phyloP scores from a whole-genome alignment of 768 basidiomycete species.

The Collybiopsis confluens region DNA sequence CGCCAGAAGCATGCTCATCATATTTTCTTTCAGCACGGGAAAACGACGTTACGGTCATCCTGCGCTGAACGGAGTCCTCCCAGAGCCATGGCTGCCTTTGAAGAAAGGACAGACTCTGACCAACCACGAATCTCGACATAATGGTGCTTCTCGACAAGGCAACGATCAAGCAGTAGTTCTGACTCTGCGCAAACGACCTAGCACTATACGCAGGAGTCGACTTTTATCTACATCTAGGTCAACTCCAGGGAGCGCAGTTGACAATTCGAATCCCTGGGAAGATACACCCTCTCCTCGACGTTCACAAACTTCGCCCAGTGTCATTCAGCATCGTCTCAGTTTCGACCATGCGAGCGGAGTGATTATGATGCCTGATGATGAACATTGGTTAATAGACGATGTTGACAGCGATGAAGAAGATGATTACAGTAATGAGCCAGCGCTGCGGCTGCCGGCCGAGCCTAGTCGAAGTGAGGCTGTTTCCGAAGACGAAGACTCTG shows the following conservation, averaged over 20 bases:
- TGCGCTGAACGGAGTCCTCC: slow-evolving; percentile 88
- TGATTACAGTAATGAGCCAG: slow-evolving; percentile 35
- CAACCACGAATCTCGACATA: slow-evolving; percentile 42
- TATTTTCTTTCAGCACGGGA: slow-evolving; percentile 62
- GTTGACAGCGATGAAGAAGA: slow-evolving; percentile 42
- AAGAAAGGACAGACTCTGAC: slow-evolving; percentile 77
- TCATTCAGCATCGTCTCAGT: slow-evolving; percentile 61
- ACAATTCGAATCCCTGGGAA: slow-evolving; percentile 55
- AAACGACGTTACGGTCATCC: slow-evolving; percentile 94
- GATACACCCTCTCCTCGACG: slow-evolving; percentile 36
- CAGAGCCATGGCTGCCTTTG: slow-evolving; percentile 91
- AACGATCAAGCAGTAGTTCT: slow-evolving; percentile 72
- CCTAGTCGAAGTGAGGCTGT: slow-evolving; percentile 11
- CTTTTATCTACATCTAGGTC: slow-evolving; percentile 7
- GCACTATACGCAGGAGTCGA: slow-evolving; percentile 36
- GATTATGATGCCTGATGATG: slow-evolving; percentile 80
- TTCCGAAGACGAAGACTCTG: slow-evolving; percentile 14
- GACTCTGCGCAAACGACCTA: slow-evolving; percentile 72
- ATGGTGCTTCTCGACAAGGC: slow-evolving; percentile 28
- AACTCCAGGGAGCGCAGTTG: slow-evolving; percentile 13
- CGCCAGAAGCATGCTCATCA: no score
- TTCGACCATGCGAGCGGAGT: slow-evolving; percentile 86
- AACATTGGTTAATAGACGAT: slow-evolving; percentile 58
- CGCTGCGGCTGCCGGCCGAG: slow-evolving; percentile 4
- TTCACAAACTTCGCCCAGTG: slow-evolving; percentile 15